Evolutionary conservation across 2,329 filamentous ascomycete genomes (phyloP).

Genomic region (Ophiocordyceps sinensis): DNA sequence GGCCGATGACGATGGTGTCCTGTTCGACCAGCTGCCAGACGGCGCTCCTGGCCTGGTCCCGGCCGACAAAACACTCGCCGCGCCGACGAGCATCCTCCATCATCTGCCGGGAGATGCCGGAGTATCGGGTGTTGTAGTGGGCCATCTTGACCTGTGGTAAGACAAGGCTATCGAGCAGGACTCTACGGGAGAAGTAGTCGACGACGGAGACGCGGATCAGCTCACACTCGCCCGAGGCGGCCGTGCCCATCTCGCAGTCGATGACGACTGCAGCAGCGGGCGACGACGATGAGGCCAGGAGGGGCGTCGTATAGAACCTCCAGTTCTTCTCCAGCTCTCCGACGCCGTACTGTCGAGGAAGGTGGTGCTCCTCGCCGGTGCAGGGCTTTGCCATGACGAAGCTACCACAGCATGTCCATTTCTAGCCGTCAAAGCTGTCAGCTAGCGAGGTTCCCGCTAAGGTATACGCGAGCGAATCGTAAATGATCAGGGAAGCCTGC

Average conservation of each 20-base stretch:
- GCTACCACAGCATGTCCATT: constrained; percentile 17
- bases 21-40: constrained; percentile 29
- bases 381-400: constrained; percentile 11
- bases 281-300: neutral
- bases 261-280: constrained; percentile 24
- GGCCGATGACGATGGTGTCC: constrained; percentile 32
- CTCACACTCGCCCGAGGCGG: constrained; percentile 27
- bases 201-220: constrained; percentile 36
- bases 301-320: constrained; percentile 10
- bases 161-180: constrained; percentile 36
- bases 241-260: constrained; percentile 41
- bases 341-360: constrained; percentile 7
- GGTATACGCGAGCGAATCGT: neutral
- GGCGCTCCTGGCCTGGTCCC: constrained; percentile 23
- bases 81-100: constrained; percentile 21
- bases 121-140: constrained; percentile 34
- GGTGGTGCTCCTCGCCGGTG: constrained; percentile 11
- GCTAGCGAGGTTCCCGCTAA: neutral
- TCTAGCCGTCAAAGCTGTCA: constrained; percentile 2
- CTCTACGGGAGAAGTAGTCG: constrained; percentile 33
- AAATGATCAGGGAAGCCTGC: constrained; percentile 6
- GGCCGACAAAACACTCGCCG: constrained; percentile 23
- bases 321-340: constrained; percentile 15
- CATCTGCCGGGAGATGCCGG: constrained; percentile 27
- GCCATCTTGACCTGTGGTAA: constrained; percentile 28